Conservation (phyloP, 106 monocot species). For the Platanthera guangdongensis region DNA sequence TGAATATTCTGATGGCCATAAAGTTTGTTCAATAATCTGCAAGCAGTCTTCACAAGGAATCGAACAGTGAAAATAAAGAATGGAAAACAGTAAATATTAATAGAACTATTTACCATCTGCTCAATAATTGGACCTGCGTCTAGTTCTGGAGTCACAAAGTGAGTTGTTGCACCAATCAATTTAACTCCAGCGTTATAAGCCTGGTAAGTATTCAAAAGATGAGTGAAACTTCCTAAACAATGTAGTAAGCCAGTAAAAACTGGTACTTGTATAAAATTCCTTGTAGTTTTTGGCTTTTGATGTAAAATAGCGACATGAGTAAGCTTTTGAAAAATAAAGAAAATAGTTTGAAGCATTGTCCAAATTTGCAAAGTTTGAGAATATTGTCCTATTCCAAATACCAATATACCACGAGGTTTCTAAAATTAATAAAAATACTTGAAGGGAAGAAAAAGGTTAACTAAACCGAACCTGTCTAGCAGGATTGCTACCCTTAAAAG, state of each 20-base stretch:
- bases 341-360: no score
- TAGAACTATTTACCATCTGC: slow-evolving; percentile 58
- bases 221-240: background rate
- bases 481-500: slow-evolving; percentile 87
- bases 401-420: no score
- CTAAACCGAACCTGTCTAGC: slow-evolving; percentile 49
- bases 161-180: slow-evolving; percentile 88
- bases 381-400: no score
- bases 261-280: no score
- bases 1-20: background rate
- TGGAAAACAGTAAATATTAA: background rate
- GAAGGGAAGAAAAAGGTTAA: background rate
- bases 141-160: slow-evolving; percentile 84
- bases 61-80: background rate
- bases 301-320: no score
- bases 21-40: background rate
- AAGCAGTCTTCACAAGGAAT: background rate
- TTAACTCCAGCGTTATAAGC: slow-evolving; percentile 95
- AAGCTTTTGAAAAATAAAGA: no score
- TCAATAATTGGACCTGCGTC: slow-evolving; percentile 93
- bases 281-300: no score
- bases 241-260: background rate
- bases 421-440: background rate
- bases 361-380: no score
- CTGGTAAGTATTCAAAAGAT: slow-evolving; percentile 18